phyloP scores from a whole-genome alignment of 179 eudicot species.

The Silene noctiflora region DNA sequence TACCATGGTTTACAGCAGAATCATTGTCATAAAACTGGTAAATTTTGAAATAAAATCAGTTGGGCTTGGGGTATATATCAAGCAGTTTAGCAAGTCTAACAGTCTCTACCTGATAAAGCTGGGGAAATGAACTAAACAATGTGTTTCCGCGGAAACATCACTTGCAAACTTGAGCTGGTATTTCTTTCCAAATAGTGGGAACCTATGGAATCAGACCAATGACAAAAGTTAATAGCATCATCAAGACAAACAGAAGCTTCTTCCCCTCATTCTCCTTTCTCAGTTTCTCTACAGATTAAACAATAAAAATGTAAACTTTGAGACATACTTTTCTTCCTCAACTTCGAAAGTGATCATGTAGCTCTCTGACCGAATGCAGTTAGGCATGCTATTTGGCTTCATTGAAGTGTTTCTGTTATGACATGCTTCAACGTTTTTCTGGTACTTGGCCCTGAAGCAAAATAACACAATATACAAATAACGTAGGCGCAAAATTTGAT shows the following conservation, averaged over 20 bases:
- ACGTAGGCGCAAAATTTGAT: not conserved
- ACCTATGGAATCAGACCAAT: slow-evolving; percentile 42
- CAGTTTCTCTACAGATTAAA: not conserved
- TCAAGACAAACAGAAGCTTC: too few relatives aligned
- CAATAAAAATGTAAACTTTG: not conserved
- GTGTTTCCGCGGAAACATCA: slow-evolving; percentile 81
- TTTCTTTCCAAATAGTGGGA: slow-evolving; percentile 88
- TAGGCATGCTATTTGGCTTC: slow-evolving; percentile 83
- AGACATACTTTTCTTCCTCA: slow-evolving; percentile 93
- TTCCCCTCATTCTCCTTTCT: not conserved
- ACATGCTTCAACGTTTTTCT: slow-evolving; percentile 93
- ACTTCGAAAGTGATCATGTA: slow-evolving; percentile 96
- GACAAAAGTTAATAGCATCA: slow-evolving; percentile 13
- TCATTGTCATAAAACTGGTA: not conserved
- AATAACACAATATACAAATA: not conserved
- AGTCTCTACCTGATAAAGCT: slow-evolving; percentile 77
- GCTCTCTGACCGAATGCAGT: slow-evolving; percentile 90
- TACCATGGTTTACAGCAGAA: not conserved
- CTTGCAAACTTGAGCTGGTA: slow-evolving; percentile 89
- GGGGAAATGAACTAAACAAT: slow-evolving; percentile 96
- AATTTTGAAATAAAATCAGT: not conserved
- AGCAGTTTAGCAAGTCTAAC: not conserved
- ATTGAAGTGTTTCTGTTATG: slow-evolving; percentile 75
- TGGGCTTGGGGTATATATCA: not conserved
- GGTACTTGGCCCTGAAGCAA: slow-evolving; percentile 84